Base-by-base conservation (phyloP, 345 rosid genomes). In the Acer campestre region DNA sequence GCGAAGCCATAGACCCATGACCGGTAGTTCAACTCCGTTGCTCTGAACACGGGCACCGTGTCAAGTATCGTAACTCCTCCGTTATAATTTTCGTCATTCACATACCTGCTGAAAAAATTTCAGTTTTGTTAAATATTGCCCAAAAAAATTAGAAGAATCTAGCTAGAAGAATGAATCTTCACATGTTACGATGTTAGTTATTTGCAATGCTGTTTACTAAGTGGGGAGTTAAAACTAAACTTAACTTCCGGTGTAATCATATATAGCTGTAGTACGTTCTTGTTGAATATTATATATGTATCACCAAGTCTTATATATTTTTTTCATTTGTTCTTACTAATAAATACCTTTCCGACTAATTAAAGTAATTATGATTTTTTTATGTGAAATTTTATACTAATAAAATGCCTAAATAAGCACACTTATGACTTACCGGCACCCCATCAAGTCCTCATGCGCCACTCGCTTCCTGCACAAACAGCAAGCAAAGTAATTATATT, bases 401-500 rank as follows among this genome's bases (percentile, higher is more conserved):
- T 6, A 62, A 38, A 72, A 61, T 13, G 7, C 20, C 22, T 29
- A 58, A 61, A 9, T 20, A 49, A 62, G 67, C 55, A 58, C 22
- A 71, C 86, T 82, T 74, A 94, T 25, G 25, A 25, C 25, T 25
- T 25, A 25, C 99, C 97, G n/a, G 98, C 89, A 67, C 97, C 97
- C 99, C 97, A 95, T 0, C 97, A 89, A 69, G 92, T 95, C 88
- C 82, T 95, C 81, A 88, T 70, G 77, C 96, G 77, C 96, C 93
- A 82, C 86, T 78, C 42, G 93, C 77, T 81, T 92, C 99, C 82
- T 93, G 97, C 87, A 89, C 73, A 16, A 75, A 81, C 11, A 80
- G 29, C 10, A 73, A 70, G 10, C 73, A 68, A 35, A 7, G 6
- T 49, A 53, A 65, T n/a, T 25, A 25, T 25, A 31, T 10, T 35